Evolutionary conservation across 192 early-diverging fungal species (phyloP).

Genomic region (Rhizoclosmatium sp.): DNA sequence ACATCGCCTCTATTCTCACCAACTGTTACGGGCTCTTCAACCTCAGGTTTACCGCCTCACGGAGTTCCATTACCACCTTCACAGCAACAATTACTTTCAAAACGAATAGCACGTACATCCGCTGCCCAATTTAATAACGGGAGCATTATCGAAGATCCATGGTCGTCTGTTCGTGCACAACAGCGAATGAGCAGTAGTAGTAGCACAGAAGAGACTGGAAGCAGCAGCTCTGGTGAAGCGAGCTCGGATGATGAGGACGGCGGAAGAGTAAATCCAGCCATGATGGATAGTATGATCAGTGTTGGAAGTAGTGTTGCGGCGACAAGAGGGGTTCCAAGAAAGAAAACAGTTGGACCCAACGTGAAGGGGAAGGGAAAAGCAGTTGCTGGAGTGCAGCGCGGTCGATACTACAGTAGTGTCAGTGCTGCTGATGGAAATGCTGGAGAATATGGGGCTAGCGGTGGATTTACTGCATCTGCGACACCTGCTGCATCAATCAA

Average conservation of each 20-base stretch:
- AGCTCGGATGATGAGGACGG: neutral
- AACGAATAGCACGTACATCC: neutral
- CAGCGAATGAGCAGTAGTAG: neutral
- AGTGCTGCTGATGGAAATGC: neutral
- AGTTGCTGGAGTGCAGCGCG: neutral
- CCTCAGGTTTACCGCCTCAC: too few species aligned
- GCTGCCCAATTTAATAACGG: neutral
- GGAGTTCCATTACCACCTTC: neutral
- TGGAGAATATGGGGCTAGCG: neutral
- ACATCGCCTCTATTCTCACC: too few species aligned
- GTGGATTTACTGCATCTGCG: neutral
- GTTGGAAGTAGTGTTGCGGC: neutral
- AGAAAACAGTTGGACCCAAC: neutral
- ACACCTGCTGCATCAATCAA: slow-evolving; percentile 24
- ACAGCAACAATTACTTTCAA: neutral
- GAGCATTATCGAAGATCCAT: neutral
- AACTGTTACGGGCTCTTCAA: too few species aligned
- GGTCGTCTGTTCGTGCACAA: neutral
- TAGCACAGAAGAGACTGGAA: neutral
- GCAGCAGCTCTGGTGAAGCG: neutral
- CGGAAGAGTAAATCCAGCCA: neutral
- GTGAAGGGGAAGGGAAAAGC: slow-evolving; percentile 3
- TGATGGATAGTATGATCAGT: slow-evolving; percentile 10
- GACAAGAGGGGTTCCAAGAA: neutral
- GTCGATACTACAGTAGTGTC: too few species aligned